phyloP scores from a whole-genome alignment of 2,329 filamentous ascomycete species.

The Orbilia brochopaga region DNA sequence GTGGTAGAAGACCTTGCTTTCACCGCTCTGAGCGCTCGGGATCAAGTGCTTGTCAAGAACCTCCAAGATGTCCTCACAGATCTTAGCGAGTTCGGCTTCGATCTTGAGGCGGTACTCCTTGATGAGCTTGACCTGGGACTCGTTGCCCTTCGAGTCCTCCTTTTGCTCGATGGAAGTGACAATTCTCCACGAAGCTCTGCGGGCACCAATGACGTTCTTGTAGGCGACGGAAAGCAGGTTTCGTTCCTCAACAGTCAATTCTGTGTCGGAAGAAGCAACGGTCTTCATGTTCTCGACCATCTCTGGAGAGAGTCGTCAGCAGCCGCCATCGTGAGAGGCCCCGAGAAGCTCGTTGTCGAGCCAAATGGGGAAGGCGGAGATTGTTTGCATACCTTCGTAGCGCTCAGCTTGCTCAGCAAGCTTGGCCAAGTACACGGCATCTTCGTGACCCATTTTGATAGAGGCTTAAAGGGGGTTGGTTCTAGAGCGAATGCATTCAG shows the following conservation, averaged over 20 bases:
- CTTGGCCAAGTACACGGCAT: slow-evolving; percentile 99
- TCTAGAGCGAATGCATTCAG: background rate
- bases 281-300: slow-evolving; percentile 99
- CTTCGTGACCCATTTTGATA: slow-evolving; percentile 94
- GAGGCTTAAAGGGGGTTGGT: slow-evolving; percentile 49
- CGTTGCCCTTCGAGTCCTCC: slow-evolving; percentile 97
- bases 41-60: slow-evolving; percentile 93
- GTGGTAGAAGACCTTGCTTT: slow-evolving; percentile 99
- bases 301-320: slow-evolving; percentile 65
- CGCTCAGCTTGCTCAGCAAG: slow-evolving; percentile 99
- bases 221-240: slow-evolving; percentile 98
- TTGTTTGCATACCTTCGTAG: slow-evolving; percentile 80
- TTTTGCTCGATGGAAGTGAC: slow-evolving; percentile 99
- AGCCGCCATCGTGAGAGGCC: too few species aligned
- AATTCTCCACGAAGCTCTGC: slow-evolving; percentile 98
- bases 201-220: slow-evolving; percentile 99
- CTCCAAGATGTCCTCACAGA: slow-evolving; percentile 96
- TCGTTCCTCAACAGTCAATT: slow-evolving; percentile 60
- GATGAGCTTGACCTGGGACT: slow-evolving; percentile 92
- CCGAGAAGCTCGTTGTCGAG: too few species aligned
- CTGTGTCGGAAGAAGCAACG: slow-evolving; percentile 78
- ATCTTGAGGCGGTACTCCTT: slow-evolving; percentile 98
- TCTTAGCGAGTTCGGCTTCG: slow-evolving; percentile 93
- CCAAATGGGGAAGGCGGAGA: background rate
- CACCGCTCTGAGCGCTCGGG: slow-evolving; percentile 91